Evolutionary conservation across 768 basidiomycete genomes (phyloP), one percentile per base, ranked within the genome.

Genomic region (Lactifluus volemus): DNA sequence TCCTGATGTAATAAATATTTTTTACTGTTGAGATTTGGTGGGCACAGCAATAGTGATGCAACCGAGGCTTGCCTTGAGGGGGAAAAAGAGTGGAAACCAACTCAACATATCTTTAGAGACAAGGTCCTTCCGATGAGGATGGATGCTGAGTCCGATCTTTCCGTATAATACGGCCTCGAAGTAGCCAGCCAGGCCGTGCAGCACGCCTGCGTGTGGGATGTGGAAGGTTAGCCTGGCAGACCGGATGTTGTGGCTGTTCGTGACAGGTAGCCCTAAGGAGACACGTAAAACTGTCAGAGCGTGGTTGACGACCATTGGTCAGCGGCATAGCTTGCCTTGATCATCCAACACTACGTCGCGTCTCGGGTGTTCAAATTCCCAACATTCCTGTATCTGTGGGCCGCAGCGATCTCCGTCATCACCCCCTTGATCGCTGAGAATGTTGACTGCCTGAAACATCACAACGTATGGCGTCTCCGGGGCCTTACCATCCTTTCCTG

Each of bases 81-180:
- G 97, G 74, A 99, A 96, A 75, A 92, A 97, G 19, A 98, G 74
- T 0, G 97, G 97, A 75, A 99, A 99, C 97, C 97, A 99, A 70
- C 95, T 98, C 68, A 98, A 78, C 97, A 99, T 99, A 67, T 98
- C 88, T 67, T 91, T 94, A 8, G 92, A 94, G 56, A 95, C 79
- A 49, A 83, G 78, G 30, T 92, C 88, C 70, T 89, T 92, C 51
- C 86, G 84, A 55, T 89, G 82, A 0, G 97, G 97, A 70, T 98
- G 96, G 45, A 97, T 98, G 68, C 92, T 97, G 29, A 98, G 75
- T 0, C 93, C 92, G 21, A 98, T 78, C 63, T 87, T 85, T n/a
- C 82, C 84, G 69, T 99, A 99, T 4, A 99, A 75, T 10, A 89
- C 83, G 0, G 96, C 92, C 73, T 98, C 96, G 67, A 99, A 99